phyloP scores from a whole-genome alignment of 1,284 basidiomycete species.

The Melampsora medusae region DNA sequence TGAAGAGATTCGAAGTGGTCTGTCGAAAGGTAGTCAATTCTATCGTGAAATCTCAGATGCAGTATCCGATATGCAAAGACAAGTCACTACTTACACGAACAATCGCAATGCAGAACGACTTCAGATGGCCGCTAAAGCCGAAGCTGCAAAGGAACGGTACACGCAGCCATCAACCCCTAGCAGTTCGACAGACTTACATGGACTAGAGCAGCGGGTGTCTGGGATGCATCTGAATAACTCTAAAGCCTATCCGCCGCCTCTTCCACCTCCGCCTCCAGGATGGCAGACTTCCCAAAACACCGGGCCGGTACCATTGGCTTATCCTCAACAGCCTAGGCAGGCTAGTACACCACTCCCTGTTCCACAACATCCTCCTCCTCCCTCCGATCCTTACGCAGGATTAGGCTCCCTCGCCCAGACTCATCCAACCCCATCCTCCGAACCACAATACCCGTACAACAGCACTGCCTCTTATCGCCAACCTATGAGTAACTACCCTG shows the following conservation, averaged over 20 bases:
- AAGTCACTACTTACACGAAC: conserved; percentile 82
- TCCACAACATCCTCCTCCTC: conserved; percentile 23
- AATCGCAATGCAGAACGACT: conserved; percentile 71
- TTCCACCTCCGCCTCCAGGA: conserved; percentile 44
- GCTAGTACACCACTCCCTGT: conserved; percentile 2
- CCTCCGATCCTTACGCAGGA: conserved; percentile 17
- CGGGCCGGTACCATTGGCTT: conserved; percentile 31
- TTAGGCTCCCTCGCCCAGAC: conserved; percentile 15
- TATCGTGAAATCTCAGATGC: conserved; percentile 18
- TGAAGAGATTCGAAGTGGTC: conserved; percentile 78
- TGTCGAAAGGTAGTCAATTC: conserved; percentile 63
- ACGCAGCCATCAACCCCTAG: conserved; percentile 58
- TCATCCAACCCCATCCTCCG: conserved; percentile 47
- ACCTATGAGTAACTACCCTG: conserved; percentile 1
- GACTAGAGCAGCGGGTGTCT: conserved; percentile 42
- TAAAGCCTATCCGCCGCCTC: conserved; percentile 35
- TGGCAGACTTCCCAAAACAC: conserved; percentile 37
- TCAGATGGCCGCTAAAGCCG: conserved; percentile 65
- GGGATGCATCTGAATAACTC: conserved; percentile 43
- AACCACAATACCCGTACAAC: conserved; percentile 45
- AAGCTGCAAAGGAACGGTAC: conserved; percentile 66
- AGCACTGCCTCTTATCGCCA: conserved; percentile 1
- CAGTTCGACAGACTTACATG: conserved; percentile 36
- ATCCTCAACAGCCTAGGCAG: conserved; percentile 16
- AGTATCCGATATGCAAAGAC: conserved; percentile 58